A percentile compares a stretch with the other conserved stretches of the same genome.
These are phyloP conservation scores for Rhizophora mangle DNA, from an alignment of 345 rosid species.

Conservation along the genomic window DNA sequence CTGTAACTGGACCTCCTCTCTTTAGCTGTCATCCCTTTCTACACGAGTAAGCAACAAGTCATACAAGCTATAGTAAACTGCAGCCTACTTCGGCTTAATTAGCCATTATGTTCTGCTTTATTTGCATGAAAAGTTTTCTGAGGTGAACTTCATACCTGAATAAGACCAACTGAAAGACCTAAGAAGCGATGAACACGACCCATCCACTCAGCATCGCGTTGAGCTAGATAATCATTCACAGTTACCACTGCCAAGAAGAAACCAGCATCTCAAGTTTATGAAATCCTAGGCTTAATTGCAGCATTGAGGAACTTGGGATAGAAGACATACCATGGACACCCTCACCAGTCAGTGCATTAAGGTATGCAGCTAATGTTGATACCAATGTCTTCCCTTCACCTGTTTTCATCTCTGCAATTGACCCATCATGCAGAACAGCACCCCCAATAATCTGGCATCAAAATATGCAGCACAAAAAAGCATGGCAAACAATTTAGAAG, in stretches of 20 bases:
- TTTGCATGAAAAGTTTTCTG: not conserved
- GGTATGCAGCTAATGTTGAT: constrained; percentile 95
- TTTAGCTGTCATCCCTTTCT: constrained; percentile 79
- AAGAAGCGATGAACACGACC: constrained; percentile 90
- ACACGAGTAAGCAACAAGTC: constrained; percentile 23
- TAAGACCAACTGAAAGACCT: constrained; percentile 95
- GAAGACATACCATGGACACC: constrained; percentile 88
- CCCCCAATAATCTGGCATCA: constrained; percentile 82
- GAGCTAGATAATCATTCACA: constrained; percentile 93
- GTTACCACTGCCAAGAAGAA: constrained; percentile 71
- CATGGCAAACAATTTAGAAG: constrained; percentile 15
- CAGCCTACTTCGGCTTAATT: not conserved
- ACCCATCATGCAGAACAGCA: constrained; percentile 95
- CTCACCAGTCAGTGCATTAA: constrained; percentile 83
- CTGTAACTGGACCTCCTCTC: constrained; percentile 78
- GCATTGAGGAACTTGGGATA: constrained; percentile 7
- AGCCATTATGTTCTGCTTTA: not conserved
- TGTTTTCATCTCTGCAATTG: constrained; percentile 97
- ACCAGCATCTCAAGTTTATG: constrained; percentile 8
- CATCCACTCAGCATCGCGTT: constrained; percentile 99
- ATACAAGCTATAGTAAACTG: constrained; percentile 9
- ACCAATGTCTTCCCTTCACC: constrained; percentile 97
- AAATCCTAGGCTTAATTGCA: not conserved
- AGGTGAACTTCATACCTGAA: constrained; percentile 51
- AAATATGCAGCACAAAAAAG: constrained; percentile 19